Percentiles rank a stretch among this genome's conserved stretches.
Evolutionary conservation across 192 early-diverging fungal species (phyloP).

Genomic region (Allomyces arbusculus): DNA sequence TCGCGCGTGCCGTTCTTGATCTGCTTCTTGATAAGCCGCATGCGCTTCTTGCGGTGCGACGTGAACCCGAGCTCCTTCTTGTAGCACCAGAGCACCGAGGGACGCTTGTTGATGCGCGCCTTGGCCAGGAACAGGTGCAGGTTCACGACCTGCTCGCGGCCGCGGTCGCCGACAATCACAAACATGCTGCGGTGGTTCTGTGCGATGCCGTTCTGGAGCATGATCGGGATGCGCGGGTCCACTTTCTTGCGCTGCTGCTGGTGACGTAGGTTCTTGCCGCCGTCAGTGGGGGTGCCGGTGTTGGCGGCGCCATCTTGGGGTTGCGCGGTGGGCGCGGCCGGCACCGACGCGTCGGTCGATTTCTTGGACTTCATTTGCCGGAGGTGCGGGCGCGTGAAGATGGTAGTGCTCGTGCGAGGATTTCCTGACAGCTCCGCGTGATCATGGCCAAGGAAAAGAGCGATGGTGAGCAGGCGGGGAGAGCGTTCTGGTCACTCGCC

Average conservation of each 20-base stretch:
- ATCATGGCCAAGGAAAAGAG: too few species aligned
- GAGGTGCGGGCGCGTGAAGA: too few species aligned
- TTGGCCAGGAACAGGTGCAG: conserved; percentile 91
- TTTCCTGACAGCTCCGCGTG: too few species aligned
- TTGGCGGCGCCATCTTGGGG: too few species aligned
- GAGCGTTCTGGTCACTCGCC: too few species aligned
- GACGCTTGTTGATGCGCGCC: conserved; percentile 67
- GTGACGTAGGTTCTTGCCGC: not conserved
- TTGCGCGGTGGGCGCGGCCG: too few species aligned
- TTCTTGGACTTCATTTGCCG: too few species aligned
- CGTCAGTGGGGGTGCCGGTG: too few species aligned
- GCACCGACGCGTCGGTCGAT: too few species aligned
- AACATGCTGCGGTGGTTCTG: conserved; percentile 84
- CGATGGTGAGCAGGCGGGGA: too few species aligned
- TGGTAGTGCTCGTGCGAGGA: too few species aligned
- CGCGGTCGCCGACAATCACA: conserved; percentile 86
- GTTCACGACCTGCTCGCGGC: conserved; percentile 83
- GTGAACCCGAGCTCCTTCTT: conserved; percentile 95
- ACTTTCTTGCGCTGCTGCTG: conserved; percentile 31
- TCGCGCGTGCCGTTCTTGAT: conserved; percentile 79
- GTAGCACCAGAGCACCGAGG: conserved; percentile 99
- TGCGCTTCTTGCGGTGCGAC: conserved; percentile 88
- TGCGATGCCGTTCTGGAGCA: conserved; percentile 83
- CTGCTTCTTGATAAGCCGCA: conserved; percentile 85
- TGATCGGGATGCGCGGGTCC: conserved; percentile 81